A percentile compares a stretch with the other conserved stretches of the same genome.
phyloP scores from a whole-genome alignment of 306 rosid genomes.

The Pyrus betulifolia region DNA sequence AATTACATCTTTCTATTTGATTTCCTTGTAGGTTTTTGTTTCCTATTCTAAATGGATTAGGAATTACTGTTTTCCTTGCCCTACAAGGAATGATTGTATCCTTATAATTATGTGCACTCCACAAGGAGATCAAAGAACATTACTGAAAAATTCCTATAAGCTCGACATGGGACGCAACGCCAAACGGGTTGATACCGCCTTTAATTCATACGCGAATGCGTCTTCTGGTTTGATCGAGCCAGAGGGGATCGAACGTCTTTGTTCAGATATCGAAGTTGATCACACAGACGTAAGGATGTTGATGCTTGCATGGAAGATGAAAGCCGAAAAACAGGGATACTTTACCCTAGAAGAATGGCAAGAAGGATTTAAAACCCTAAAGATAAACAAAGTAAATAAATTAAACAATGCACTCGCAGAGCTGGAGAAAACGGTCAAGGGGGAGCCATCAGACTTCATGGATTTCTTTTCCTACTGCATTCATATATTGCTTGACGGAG shows the following conservation, averaged over 20 bases:
- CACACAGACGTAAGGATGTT: slow-evolving; percentile 88
- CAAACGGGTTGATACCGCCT: slow-evolving; percentile 61
- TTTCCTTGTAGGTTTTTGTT: no score
- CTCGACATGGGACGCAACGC: no score
- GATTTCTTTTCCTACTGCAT: slow-evolving; percentile 86
- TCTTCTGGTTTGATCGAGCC: slow-evolving; percentile 90
- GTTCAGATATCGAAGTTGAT: slow-evolving; percentile 82
- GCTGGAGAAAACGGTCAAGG: slow-evolving; percentile 84
- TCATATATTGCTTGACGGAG: slow-evolving; percentile 96
- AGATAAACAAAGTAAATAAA: slow-evolving; percentile 77
- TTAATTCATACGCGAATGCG: slow-evolving; percentile 62
- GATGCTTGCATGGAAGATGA: slow-evolving; percentile 99
- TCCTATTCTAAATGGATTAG: no score
- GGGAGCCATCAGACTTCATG: slow-evolving; percentile 59
- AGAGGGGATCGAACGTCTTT: slow-evolving; percentile 86
- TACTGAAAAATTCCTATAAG: no score
- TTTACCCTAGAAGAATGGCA: slow-evolving; percentile 97
- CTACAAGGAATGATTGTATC: no score
- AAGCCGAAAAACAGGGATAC: slow-evolving; percentile 87
- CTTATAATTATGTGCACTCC: no score
- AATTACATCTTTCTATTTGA: no score
- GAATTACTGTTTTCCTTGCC: no score
- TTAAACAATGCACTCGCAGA: slow-evolving; percentile 86
- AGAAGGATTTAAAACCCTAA: slow-evolving; percentile 74
- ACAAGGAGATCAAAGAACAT: no score